Percentiles rank a stretch among this genome's conserved stretches.
Conservation (phyloP, 2,329 filamentous ascomycete genomes). For the Alternaria sp. region DNA sequence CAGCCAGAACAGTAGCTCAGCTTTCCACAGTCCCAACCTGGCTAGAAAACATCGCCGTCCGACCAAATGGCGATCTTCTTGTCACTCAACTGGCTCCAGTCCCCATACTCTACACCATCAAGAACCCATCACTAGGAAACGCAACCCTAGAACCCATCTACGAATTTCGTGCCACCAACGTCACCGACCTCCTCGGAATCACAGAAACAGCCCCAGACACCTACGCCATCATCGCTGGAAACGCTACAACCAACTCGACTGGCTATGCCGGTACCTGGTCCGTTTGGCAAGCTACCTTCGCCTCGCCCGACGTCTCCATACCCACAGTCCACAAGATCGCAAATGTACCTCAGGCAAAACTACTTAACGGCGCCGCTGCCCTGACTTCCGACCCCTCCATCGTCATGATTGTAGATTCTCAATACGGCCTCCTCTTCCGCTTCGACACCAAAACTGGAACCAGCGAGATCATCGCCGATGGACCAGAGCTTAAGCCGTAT, state of each 20-base stretch:
- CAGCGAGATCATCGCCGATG: neutral
- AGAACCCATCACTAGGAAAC: neutral
- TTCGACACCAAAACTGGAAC: neutral
- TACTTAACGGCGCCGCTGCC: neutral
- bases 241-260: conserved; percentile 7
- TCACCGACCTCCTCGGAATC: conserved; percentile 15
- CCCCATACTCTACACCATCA: neutral
- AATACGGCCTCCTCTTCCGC: neutral
- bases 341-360: conserved; percentile 9
- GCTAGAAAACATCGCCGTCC: conserved; percentile 15
- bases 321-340: conserved; percentile 6
- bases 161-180: conserved; percentile 3
- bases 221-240: conserved; percentile 14
- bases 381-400: neutral
- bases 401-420: neutral
- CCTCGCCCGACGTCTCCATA: neutral
- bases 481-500: neutral
- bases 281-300: conserved; percentile 7
- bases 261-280: conserved; percentile 15
- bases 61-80: conserved; percentile 13
- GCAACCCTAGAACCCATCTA: conserved; percentile 10
- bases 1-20: conserved; percentile 11
- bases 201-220: conserved; percentile 12
- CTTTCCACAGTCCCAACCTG: conserved; percentile 5
- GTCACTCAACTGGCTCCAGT: neutral